Conservation (phyloP, 805 yeast species). For the Kregervanrija delftensis region DNA sequence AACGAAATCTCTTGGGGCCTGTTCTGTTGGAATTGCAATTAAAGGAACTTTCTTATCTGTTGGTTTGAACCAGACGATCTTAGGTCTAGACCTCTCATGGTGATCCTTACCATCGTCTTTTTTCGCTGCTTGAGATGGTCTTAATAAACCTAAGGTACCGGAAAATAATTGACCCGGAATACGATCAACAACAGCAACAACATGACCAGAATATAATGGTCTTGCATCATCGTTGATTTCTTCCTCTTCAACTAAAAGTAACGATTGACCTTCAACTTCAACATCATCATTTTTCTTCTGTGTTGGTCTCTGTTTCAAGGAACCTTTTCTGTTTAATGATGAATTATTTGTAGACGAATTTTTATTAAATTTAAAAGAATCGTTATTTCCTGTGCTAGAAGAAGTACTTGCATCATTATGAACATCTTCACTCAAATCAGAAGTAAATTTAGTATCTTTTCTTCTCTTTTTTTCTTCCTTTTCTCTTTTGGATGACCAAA, state of each 20-base stretch:
- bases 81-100: conserved; percentile 46
- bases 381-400: conserved; percentile 4
- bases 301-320: conserved; percentile 90
- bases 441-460: conserved; percentile 24
- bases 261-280: conserved; percentile 96
- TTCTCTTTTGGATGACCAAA: conserved; percentile 93
- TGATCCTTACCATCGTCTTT: conserved; percentile 43
- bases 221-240: conserved; percentile 88
- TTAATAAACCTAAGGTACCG: conserved; percentile 85
- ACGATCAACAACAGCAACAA: conserved; percentile 95
- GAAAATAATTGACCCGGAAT: conserved; percentile 95
- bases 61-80: conserved; percentile 98
- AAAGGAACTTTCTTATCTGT: conserved; percentile 96
- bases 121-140: conserved; percentile 92
- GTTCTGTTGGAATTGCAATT: conserved; percentile 97
- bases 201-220: conserved; percentile 96
- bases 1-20: conserved; percentile 92
- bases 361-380: background rate
- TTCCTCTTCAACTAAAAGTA: conserved; percentile 88
- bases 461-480: conserved; percentile 96
- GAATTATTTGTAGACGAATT: conserved; percentile 16
- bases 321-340: conserved; percentile 69
- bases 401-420: conserved; percentile 75
- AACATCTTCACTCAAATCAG: conserved; percentile 55
- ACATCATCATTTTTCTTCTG: conserved; percentile 98